Conservation (phyloP, 345 rosid species). For the Murraya koenigii region DNA sequence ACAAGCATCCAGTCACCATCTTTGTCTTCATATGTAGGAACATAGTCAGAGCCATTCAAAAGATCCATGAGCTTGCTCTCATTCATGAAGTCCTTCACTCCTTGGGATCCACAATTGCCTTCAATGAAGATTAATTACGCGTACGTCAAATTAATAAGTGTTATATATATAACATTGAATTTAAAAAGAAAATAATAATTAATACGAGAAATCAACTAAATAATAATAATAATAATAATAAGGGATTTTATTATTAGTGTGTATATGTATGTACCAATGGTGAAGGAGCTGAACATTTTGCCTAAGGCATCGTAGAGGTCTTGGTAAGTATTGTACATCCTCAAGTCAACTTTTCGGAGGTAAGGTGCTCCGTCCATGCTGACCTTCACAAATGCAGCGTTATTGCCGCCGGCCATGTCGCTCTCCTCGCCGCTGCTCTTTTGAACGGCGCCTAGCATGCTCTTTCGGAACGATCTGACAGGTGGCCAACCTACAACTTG, state of each 20-base stretch:
- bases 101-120: conserved; percentile 77
- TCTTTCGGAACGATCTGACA: conserved; percentile 80
- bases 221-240: no score
- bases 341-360: conserved; percentile 82
- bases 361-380: conserved; percentile 97
- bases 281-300: conserved; percentile 84
- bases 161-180: neutral
- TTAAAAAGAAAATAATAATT: neutral
- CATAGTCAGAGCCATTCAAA: conserved; percentile 67
- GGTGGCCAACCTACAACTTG: conserved; percentile 99
- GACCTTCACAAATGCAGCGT: conserved; percentile 70
- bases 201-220: neutral
- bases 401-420: conserved; percentile 22
- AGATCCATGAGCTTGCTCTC: conserved; percentile 73
- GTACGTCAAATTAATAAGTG: neutral
- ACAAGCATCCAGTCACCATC: conserved; percentile 98
- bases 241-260: neutral
- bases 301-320: conserved; percentile 65
- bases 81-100: conserved; percentile 74
- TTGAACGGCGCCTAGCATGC: conserved; percentile 42
- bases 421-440: conserved; percentile 34
- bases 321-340: conserved; percentile 62
- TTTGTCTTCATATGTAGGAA: conserved; percentile 91
- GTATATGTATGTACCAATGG: conserved; percentile 37
- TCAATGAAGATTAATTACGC: neutral